phyloP scores from a whole-genome alignment of 805 yeast species.

The Pichia manshurica region DNA sequence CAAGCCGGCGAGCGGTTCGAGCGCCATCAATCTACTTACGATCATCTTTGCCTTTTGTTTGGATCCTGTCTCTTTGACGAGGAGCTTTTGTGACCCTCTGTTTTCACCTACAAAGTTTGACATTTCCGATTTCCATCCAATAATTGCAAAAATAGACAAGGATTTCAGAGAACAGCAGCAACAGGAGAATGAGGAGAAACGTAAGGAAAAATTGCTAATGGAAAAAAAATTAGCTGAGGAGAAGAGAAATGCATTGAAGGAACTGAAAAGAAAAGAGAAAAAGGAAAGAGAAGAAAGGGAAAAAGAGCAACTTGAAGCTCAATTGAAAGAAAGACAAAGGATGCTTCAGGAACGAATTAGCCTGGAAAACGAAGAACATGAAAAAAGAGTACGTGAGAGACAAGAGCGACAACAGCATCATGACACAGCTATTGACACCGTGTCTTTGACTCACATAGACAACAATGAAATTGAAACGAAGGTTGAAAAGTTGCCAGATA shows the following conservation, averaged over 20 bases:
- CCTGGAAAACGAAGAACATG: background rate
- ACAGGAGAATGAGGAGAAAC: slow-evolving; percentile 5
- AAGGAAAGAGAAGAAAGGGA: background rate
- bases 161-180: slow-evolving; percentile 5
- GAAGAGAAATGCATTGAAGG: background rate
- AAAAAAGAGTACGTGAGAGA: background rate
- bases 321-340: background rate
- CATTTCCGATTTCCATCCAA: slow-evolving; percentile 25
- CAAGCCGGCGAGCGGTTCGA: slow-evolving; percentile 22
- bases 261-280: background rate
- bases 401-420: no score
- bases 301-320: background rate
- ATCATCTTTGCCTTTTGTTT: slow-evolving; percentile 27
- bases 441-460: no score
- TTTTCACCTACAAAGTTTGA: slow-evolving; percentile 24
- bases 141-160: slow-evolving; percentile 21
- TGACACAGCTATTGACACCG: no score
- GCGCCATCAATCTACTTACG: slow-evolving; percentile 27
- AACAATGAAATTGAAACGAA: no score
- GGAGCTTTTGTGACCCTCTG: slow-evolving; percentile 21
- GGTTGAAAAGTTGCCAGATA: no score
- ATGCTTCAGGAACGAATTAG: background rate
- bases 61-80: slow-evolving; percentile 16
- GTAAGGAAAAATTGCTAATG: background rate
- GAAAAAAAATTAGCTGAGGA: background rate